These are phyloP conservation scores for Acacia crassicarpa DNA, from an alignment of 306 rosid species.

Conservation along the genomic window DNA sequence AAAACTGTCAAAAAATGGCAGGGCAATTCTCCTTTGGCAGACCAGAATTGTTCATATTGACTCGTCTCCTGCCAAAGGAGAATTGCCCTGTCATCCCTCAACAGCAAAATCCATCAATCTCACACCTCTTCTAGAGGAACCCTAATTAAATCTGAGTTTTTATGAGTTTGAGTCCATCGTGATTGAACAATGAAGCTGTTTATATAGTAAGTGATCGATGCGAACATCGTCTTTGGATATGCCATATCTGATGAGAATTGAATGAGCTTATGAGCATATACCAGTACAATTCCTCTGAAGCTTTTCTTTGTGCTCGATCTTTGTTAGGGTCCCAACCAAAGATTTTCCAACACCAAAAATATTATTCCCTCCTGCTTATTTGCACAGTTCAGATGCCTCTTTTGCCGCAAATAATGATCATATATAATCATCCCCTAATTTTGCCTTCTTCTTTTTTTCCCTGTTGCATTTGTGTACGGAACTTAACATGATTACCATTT, in stretches of 20 bases:
- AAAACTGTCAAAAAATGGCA: conserved; percentile 53
- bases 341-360: conserved; percentile 25
- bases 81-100: conserved; percentile 67
- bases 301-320: conserved; percentile 17
- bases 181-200: conserved; percentile 1
- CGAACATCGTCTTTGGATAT: conserved; percentile 53
- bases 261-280: conserved; percentile 41
- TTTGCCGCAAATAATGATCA: not conserved
- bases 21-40: conserved; percentile 98
- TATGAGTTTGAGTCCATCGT: conserved; percentile 26
- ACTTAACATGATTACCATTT: not conserved
- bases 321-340: not conserved
- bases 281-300: conserved; percentile 42
- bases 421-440: not conserved
- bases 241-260: conserved; percentile 30
- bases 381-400: conserved; percentile 24
- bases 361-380: not conserved
- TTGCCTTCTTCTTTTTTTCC: not conserved
- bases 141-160: conserved; percentile 21
- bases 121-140: not conserved
- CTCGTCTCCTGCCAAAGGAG: conserved; percentile 61
- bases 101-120: conserved; percentile 35
- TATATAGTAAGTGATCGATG: conserved; percentile 24
- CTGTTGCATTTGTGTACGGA: conserved; percentile 9
- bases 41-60: conserved; percentile 17